Evolutionary conservation across 371 early-diverging fungal species (phyloP), one percentile per base, ranked within the genome.

Genomic region (Mortierella sp.): DNA sequence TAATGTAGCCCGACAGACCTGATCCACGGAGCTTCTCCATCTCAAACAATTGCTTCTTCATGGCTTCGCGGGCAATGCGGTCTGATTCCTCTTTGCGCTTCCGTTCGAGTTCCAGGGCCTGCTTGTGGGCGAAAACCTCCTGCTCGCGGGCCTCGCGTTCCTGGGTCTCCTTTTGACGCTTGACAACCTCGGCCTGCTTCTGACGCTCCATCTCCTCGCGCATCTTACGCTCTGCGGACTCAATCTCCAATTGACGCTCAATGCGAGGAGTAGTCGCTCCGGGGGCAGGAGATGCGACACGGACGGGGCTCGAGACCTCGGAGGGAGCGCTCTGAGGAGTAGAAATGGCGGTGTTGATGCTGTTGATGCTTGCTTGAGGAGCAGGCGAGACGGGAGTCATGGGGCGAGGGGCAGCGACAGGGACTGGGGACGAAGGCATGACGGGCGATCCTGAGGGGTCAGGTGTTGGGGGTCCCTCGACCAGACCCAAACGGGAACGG

Each of bases 1-100:
- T 87, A 37, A 89, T 88, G 61, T 86, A 89, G 0, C 88, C 90
- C 21, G 86, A 76, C 37, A 90, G 59, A 4, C 87, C 87, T 1
- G 82, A 73, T 10, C 82, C 87, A 0, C 82, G 82, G 11, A 82
- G 72, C 1, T 64, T 64, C 48, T 82, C 82, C 76, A 76, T 77
- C 73, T 86, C 87, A 59, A 82, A 78, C 72, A 82, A 37, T 40
- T 82, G 80, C 69, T 80, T 78, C 82, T 81, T 87, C 87, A 83
- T 83, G 8, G 83, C 79, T 70, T 87, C 87, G 21, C 87, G 83
- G 0, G 87, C 83, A 24, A 79, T 28, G 14, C 77, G 72, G 48
- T 83, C 84, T 11, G 81, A 61, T 31, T 87, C 87, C 37, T 81
- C 80, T 44, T 81, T 87, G 48, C 81, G 83, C 59, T 72, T 69